phyloP scores from a whole-genome alignment of 305 asterid genomes.

The Solanum aculeatissimum region DNA sequence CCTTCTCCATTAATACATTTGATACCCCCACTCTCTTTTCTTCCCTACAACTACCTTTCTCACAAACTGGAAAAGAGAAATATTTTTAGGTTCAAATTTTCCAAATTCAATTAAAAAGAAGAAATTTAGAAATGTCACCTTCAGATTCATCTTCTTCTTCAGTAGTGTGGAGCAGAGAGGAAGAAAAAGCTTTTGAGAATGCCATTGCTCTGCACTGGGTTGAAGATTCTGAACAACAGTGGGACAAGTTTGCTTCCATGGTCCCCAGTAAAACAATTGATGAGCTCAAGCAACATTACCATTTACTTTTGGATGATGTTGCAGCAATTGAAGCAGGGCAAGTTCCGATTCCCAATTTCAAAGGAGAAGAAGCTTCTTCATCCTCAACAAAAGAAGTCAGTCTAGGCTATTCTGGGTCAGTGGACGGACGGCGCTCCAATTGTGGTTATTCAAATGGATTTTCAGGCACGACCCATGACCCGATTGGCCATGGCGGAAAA shows the following conservation, averaged over 20 bases:
- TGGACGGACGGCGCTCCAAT: background rate
- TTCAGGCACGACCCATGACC: slow-evolving; percentile 14
- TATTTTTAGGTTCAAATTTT: background rate
- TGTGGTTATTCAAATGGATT: slow-evolving; percentile 1
- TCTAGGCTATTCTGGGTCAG: background rate
- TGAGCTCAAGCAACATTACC: slow-evolving; percentile 36
- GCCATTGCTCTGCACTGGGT: slow-evolving; percentile 43
- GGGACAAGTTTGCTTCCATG: slow-evolving; percentile 30
- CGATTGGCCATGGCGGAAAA: slow-evolving; percentile 12
- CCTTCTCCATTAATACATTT: slow-evolving; percentile 33
- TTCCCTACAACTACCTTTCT: background rate
- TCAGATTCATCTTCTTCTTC: background rate
- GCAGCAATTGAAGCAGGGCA: slow-evolving; percentile 52
- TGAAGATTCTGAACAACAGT: slow-evolving; percentile 25
- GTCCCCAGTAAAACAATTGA: slow-evolving; percentile 38
- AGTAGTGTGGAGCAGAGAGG: slow-evolving; percentile 44
- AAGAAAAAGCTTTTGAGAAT: slow-evolving; percentile 48
- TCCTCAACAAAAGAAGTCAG: slow-evolving; percentile 8
- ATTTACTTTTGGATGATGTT: slow-evolving; percentile 40
- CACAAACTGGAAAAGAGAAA: background rate
- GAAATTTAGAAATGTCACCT: background rate
- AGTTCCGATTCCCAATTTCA: slow-evolving; percentile 34
- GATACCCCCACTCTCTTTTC: slow-evolving; percentile 5
- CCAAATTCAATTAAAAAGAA: background rate
- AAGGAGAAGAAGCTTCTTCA: slow-evolving; percentile 16